Percentiles rank a stretch among this genome's conserved stretches.
Conservation (phyloP, 116 monocot genomes). For the Phalaenopsis hybrid region DNA sequence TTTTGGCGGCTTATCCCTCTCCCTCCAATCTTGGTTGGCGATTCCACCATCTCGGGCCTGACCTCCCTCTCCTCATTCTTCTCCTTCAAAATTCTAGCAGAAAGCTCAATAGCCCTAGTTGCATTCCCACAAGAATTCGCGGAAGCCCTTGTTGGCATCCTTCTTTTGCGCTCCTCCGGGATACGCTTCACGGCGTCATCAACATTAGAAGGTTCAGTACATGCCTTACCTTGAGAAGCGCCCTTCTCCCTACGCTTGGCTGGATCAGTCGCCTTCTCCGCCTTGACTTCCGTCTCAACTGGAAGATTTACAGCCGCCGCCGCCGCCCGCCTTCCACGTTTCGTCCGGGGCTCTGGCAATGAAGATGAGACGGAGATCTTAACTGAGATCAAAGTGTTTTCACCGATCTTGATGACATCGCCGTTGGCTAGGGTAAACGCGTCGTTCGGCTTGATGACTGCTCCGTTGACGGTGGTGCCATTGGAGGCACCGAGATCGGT, state of each 20-base stretch:
- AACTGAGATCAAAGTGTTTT: slow-evolving; percentile 36
- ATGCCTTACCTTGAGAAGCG: not conserved
- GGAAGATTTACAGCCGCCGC: not conserved
- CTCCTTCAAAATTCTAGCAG: not conserved
- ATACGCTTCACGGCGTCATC: not conserved
- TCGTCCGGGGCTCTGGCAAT: slow-evolving; percentile 6
- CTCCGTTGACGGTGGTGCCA: slow-evolving; percentile 64
- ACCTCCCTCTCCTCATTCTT: too few relatives aligned
- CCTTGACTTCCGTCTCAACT: not conserved
- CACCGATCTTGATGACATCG: slow-evolving; percentile 67
- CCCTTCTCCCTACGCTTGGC: not conserved
- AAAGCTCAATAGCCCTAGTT: not conserved
- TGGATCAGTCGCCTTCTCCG: not conserved
- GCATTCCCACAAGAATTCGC: too few relatives aligned
- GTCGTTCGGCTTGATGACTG: slow-evolving; percentile 19
- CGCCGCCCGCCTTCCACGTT: slow-evolving; percentile 3
- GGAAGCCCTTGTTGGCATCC: slow-evolving; percentile 6
- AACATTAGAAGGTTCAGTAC: not conserved
- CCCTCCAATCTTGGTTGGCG: not conserved
- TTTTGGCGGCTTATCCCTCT: too few relatives aligned
- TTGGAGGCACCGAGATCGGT: slow-evolving; percentile 72
- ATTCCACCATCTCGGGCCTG: not conserved
- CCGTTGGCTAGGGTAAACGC: slow-evolving; percentile 36
- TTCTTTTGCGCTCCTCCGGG: slow-evolving; percentile 3
- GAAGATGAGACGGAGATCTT: slow-evolving; percentile 9